Conservation (phyloP, 73 alveolate genomes). For the Paramecium pentaurelia region DNA sequence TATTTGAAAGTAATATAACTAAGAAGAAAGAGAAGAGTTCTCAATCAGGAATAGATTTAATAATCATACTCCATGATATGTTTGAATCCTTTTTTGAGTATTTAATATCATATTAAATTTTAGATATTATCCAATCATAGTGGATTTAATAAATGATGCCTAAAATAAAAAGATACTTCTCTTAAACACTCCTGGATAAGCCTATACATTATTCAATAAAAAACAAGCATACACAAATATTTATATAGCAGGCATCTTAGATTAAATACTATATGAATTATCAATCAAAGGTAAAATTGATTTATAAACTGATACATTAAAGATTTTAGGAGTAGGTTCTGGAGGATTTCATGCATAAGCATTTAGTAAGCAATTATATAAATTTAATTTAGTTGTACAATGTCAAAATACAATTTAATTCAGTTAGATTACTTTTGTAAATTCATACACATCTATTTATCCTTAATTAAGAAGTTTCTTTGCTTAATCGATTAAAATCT, state of each 20-base stretch:
- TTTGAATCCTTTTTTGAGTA: conserved; percentile 21
- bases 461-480: not conserved
- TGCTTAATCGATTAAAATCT: not conserved
- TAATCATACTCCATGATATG: conserved; percentile 26
- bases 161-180: not conserved
- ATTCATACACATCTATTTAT: conserved; percentile 15
- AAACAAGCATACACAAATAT: not conserved
- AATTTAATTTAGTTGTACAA: not conserved
- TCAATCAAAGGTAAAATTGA: not conserved
- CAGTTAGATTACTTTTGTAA: not conserved
- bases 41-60: conserved; percentile 32
- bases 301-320: not conserved
- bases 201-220: not conserved
- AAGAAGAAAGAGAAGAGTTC: not conserved
- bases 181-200: conserved; percentile 40
- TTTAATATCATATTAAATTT: not conserved
- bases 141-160: not conserved
- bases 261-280: conserved; percentile 13
- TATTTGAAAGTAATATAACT: not conserved
- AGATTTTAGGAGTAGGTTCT: not conserved
- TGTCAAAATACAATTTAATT: not conserved
- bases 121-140: not conserved
- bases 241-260: not conserved
- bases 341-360: conserved; percentile 48
- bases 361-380: not conserved